phyloP scores from a whole-genome alignment of 23 red algal genomes.

The Gracilaria gracilis region DNA sequence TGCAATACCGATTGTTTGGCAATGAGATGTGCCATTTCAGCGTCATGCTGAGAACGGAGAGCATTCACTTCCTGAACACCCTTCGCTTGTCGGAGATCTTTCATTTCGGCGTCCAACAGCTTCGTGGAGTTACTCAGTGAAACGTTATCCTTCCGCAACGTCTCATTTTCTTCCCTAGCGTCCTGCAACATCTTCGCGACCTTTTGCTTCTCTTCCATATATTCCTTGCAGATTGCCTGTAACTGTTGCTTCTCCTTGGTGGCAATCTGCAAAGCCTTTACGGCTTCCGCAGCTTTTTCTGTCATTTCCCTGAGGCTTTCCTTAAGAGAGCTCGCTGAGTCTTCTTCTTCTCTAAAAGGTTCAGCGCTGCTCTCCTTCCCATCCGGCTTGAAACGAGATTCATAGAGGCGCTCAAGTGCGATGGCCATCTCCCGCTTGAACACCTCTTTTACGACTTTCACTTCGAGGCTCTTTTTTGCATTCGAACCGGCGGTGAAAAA shows the following conservation, averaged over 20 bases:
- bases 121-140: not conserved
- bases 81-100: not conserved
- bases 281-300: not conserved
- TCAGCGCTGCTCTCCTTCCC: not conserved
- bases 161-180: slow-evolving; percentile 5
- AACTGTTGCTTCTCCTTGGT: not conserved
- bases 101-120: not conserved
- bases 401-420: not conserved
- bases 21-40: slow-evolving; percentile 15
- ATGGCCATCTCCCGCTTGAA: slow-evolving; percentile 17
- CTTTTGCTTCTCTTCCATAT: not conserved
- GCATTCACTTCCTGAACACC: not conserved
- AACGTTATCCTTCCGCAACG: not conserved
- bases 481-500: not conserved
- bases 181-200: not conserved
- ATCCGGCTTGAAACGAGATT: not conserved
- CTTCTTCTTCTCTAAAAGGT: not conserved
- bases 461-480: not conserved
- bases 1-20: slow-evolving; percentile 1
- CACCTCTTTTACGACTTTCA: not conserved
- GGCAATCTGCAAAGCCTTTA: not conserved
- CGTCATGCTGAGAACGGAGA: slow-evolving; percentile 17
- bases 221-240: not conserved
- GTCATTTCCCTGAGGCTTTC: not conserved
- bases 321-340: not conserved